Base-by-base conservation (phyloP, 2,329 filamentous ascomycete species). In the Westerdykella aurantiaca region DNA sequence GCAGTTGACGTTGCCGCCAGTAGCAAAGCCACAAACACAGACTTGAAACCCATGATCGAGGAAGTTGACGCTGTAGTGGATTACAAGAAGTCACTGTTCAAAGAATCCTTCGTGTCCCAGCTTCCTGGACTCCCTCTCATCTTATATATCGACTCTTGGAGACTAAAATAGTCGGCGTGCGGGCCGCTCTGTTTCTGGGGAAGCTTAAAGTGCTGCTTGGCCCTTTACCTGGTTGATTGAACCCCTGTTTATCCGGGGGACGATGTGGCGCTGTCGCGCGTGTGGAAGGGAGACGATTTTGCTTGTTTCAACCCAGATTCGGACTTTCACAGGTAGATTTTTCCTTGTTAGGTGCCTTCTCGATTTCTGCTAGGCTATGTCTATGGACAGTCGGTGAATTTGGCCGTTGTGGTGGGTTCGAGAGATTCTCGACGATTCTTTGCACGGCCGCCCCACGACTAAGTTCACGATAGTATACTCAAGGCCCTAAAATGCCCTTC, bases 141-240 rank as follows among this genome's bases (percentile, higher is more conserved):
- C 34, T 56, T 57, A 56, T 46, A 53, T 58, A 57, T 39, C 18
- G 17, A 29, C 22, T 25, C 37, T 45, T 17, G 31, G 31, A 39
- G 11, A 16, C 38, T 3, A 39, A 11, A 38, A 31, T 29, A 35
- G 42, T 14, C 45, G 34, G 31, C 37, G 12, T 35, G 39, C 11
- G 31, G 25, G 16, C 34, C 25, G 21, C 42, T 39, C 41, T 40
- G 44, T 29, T 29, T 29, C 25, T 29, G 25, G 25, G 25, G 25
- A 9, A 50, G 44, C 47, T 53, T 57, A 46, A 38, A 50, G 44
- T 38, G 31, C 11, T 37, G 52, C 58, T 61, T 61, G 57, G 58
- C 58, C 55, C 47, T 57, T 59, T 55, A 55, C 53, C 25, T 29
- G 51, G 50, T 59, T 58, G 41, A 60, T 46, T 46, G 46, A 41